Evolutionary conservation across 2,329 filamentous ascomycete genomes (phyloP).

Genomic region (Botrytis squamosa): DNA sequence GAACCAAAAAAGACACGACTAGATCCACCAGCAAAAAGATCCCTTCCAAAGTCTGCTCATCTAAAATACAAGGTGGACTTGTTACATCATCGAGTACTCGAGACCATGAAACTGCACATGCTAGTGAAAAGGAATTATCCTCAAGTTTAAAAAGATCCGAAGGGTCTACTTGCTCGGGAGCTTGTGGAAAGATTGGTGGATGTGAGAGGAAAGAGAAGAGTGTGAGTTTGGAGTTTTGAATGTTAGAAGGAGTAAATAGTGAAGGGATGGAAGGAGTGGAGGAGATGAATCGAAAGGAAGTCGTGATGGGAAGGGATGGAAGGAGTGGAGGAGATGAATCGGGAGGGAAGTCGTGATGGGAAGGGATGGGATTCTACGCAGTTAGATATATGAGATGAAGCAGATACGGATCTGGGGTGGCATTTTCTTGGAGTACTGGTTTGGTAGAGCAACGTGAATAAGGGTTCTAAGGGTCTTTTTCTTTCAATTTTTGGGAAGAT

Average conservation of each 20-base stretch:
- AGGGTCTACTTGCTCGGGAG: neutral
- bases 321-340: neutral
- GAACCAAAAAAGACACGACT: neutral
- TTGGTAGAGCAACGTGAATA: too few relatives aligned
- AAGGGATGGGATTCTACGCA: neutral
- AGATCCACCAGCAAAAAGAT: neutral
- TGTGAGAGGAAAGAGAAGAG: neutral
- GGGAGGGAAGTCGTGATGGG: neutral
- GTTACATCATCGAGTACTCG: neutral
- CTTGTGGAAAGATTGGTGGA: neutral
- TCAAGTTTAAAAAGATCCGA: too few relatives aligned
- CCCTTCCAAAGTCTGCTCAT: slow-evolving; percentile 1
- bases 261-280: neutral
- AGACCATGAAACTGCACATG: neutral
- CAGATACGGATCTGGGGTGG: neutral
- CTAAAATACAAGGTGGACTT: neutral
- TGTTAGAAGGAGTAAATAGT: too few relatives aligned
- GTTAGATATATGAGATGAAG: too few relatives aligned
- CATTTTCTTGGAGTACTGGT: neutral
- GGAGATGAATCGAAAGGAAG: neutral
- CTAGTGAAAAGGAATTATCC: too few relatives aligned
- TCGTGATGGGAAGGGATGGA: too few relatives aligned
- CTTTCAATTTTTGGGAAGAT: neutral
- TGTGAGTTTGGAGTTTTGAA: slow-evolving; percentile 5
- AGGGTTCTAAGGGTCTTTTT: too few relatives aligned